Percentiles rank a stretch among this genome's conserved stretches.
Evolutionary conservation across 2,329 filamentous ascomycete genomes (phyloP).

Genomic region (Venturia pyrina): DNA sequence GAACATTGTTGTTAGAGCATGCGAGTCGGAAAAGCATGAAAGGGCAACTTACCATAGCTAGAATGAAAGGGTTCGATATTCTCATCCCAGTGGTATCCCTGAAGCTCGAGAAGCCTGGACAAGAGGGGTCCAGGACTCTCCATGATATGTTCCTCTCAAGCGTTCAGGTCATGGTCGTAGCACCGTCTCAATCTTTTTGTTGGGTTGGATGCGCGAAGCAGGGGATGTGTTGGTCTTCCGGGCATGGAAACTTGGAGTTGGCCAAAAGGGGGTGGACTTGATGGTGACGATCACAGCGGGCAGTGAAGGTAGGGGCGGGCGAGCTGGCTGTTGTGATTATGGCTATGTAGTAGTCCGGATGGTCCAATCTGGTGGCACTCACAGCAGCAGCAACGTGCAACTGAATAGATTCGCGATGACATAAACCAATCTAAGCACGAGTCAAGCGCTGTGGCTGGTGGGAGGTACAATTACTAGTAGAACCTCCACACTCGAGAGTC

Average conservation of each 20-base stretch:
- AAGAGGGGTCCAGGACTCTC: conserved; percentile 21
- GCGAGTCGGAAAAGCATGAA: neutral
- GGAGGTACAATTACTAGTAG: neutral
- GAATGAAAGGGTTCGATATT: conserved; percentile 38
- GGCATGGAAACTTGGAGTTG: neutral
- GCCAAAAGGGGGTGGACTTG: neutral
- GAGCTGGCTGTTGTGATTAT: neutral
- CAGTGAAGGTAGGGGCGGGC: neutral
- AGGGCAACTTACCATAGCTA: conserved; percentile 20
- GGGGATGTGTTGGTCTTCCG: neutral
- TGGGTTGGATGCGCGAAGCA: neutral
- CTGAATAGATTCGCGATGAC: neutral
- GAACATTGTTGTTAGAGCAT: neutral
- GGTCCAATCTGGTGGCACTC: neutral
- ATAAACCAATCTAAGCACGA: neutral
- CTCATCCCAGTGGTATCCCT: conserved; percentile 29
- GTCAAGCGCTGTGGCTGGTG: neutral
- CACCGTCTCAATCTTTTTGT: neutral
- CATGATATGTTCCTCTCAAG: conserved; percentile 5
- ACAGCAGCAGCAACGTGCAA: neutral
- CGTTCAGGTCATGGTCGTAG: neutral
- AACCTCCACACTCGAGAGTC: too few relatives aligned
- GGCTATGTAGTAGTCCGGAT: neutral
- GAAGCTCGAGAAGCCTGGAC: conserved; percentile 27
- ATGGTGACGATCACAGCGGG: neutral